These are phyloP conservation scores for Pouteria campechiana DNA, from an alignment of 179 eudicot genomes.

Conservation along the genomic window DNA sequence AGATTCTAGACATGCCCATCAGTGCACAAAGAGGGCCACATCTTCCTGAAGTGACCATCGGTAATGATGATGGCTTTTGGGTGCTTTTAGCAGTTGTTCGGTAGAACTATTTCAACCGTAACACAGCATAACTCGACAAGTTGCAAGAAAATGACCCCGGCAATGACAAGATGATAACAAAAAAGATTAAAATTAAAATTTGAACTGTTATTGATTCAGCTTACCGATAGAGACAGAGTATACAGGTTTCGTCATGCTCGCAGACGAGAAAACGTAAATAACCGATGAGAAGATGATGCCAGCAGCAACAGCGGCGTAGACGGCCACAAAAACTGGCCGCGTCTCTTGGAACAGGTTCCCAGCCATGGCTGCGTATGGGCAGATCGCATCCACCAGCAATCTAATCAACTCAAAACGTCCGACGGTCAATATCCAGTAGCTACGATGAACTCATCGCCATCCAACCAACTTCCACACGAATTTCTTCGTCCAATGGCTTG, in stretches of 20 bases:
- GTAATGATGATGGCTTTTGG: too few species aligned
- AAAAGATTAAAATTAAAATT: background rate
- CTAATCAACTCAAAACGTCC: too few species aligned
- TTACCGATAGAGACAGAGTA: constrained; percentile 3
- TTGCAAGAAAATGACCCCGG: background rate
- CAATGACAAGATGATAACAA: background rate
- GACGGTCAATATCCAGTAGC: too few species aligned
- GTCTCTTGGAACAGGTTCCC: constrained; percentile 17
- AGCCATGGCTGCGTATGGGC: too few species aligned
- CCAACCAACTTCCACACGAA: too few species aligned
- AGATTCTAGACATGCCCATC: too few species aligned
- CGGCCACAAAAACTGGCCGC: constrained; percentile 59
- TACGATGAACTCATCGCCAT: too few species aligned
- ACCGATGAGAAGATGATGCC: constrained; percentile 59
- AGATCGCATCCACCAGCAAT: too few species aligned
- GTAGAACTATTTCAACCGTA: background rate
- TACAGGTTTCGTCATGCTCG: constrained; percentile 13
- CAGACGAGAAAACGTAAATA: constrained; percentile 73
- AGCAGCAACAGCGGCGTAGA: constrained; percentile 51
- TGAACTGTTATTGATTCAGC: background rate
- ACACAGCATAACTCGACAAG: background rate
- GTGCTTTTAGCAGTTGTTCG: too few species aligned
- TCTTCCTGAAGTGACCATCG: too few species aligned
- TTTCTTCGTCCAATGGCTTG: too few species aligned
- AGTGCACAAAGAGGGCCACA: too few species aligned